A percentile compares a stretch with the other conserved stretches of the same genome.
Evolutionary conservation across 1,139 yeast species (phyloP).

Genomic region (Yamadazyma blattariae): DNA sequence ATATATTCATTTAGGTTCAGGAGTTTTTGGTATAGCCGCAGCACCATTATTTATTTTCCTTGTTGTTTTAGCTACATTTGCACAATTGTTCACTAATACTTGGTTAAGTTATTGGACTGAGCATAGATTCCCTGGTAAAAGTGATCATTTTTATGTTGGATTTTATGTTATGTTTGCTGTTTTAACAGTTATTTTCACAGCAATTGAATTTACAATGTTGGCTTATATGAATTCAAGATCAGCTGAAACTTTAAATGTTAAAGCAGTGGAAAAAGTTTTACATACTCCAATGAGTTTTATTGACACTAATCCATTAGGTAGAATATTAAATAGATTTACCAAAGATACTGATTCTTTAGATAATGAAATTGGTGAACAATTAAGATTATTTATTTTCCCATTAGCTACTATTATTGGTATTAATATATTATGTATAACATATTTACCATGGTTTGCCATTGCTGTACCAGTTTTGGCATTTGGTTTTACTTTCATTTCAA

Average conservation of each 20-base stretch:
- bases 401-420: conserved; percentile 41
- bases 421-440: conserved; percentile 39
- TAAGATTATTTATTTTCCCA: conserved; percentile 40
- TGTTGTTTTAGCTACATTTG: conserved; percentile 39
- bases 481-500: conserved; percentile 30
- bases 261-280: conserved; percentile 34
- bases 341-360: conserved; percentile 48
- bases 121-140: conserved; percentile 20
- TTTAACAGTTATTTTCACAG: conserved; percentile 46
- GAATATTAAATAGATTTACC: conserved; percentile 54
- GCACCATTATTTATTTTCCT: conserved; percentile 31
- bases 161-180: conserved; percentile 33
- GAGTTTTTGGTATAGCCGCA: conserved; percentile 33
- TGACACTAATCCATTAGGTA: conserved; percentile 46
- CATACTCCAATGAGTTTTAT: conserved; percentile 46
- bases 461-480: conserved; percentile 39
- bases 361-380: conserved; percentile 45
- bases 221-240: conserved; percentile 51
- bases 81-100: conserved; percentile 35
- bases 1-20: conserved; percentile 37
- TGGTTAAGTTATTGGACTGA: conserved; percentile 42
- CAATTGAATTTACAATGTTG: conserved; percentile 50
- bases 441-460: conserved; percentile 47
- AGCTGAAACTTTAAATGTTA: conserved; percentile 35
- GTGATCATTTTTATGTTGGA: conserved; percentile 29